phyloP scores from a whole-genome alignment of 176 grass and related monocot genomes.

The Aechmea fasciata region DNA sequence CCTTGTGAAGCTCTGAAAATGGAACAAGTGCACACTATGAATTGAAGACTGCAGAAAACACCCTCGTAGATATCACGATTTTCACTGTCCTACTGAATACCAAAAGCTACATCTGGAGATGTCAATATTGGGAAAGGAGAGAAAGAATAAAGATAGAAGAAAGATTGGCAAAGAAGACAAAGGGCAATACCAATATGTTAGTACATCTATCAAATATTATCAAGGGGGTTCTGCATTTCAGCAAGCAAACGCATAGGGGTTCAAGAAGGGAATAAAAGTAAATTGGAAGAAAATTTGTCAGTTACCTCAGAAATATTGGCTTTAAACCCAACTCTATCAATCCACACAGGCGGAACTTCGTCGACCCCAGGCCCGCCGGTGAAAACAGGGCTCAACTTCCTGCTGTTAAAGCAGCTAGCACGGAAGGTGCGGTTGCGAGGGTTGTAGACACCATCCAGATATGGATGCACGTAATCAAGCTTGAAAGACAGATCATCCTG shows the following conservation, averaged over 20 bases:
- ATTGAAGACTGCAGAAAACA: no score
- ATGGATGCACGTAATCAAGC: constrained; percentile 80
- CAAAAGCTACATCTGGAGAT: not conserved
- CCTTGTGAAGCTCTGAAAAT: constrained; percentile 64
- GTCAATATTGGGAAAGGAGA: not conserved
- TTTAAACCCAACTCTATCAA: constrained; percentile 89
- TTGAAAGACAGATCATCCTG: constrained; percentile 96
- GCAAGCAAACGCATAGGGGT: not conserved
- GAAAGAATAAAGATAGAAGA: constrained; percentile 3
- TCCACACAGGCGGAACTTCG: constrained; percentile 82
- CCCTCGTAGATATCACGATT: no score
- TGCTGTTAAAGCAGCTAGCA: constrained; percentile 79
- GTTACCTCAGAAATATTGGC: constrained; percentile 91
- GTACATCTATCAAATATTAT: no score
- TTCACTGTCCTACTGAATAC: no score
- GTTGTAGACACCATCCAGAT: constrained; percentile 75
- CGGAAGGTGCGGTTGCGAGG: constrained; percentile 78
- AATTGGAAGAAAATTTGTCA: not conserved
- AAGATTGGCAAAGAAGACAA: not conserved
- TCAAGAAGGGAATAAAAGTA: not conserved
- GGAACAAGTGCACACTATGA: not conserved
- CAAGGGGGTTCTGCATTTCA: no score
- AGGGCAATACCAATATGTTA: not conserved
- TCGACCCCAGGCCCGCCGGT: constrained; percentile 75
- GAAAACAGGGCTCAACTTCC: constrained; percentile 91